Conservation (phyloP, 2,329 filamentous ascomycete species). For the Arthrinium phaeospermum region DNA sequence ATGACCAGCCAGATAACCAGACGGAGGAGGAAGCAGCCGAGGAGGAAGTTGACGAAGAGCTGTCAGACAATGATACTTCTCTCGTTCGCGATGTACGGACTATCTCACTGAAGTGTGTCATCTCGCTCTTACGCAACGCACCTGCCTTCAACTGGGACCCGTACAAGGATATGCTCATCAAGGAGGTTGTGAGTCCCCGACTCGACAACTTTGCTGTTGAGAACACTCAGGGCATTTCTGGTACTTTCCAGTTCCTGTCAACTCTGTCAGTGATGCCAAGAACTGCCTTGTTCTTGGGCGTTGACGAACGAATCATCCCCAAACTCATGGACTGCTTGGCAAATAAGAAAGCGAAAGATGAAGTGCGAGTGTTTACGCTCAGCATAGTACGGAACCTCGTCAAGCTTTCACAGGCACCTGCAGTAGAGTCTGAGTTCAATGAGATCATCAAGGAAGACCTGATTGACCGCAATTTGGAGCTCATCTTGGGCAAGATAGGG, state of each 20-base stretch:
- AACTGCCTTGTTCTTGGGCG: constrained; percentile 70
- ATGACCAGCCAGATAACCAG: constrained; percentile 32
- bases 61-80: constrained; percentile 52
- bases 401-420: constrained; percentile 60
- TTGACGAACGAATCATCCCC: constrained; percentile 68
- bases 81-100: constrained; percentile 71
- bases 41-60: constrained; percentile 36
- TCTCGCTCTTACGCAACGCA: constrained; percentile 77
- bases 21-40: constrained; percentile 41
- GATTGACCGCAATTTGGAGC: constrained; percentile 60
- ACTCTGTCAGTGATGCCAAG: constrained; percentile 76
- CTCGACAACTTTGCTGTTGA: constrained; percentile 81
- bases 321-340: constrained; percentile 76
- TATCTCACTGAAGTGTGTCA: constrained; percentile 81
- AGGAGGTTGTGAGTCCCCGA: constrained; percentile 77
- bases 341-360: constrained; percentile 78
- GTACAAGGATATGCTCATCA: constrained; percentile 74
- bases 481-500: constrained; percentile 71
- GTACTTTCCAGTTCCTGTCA: constrained; percentile 78
- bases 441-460: constrained; percentile 62
- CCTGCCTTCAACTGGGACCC: constrained; percentile 72
- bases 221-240: constrained; percentile 88
- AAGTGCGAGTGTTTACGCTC: constrained; percentile 84
- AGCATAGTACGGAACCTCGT: constrained; percentile 75
- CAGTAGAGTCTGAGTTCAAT: constrained; percentile 61